phyloP scores from a whole-genome alignment of 768 basidiomycete species.

The Rhodotorula sphaerocarpa region DNA sequence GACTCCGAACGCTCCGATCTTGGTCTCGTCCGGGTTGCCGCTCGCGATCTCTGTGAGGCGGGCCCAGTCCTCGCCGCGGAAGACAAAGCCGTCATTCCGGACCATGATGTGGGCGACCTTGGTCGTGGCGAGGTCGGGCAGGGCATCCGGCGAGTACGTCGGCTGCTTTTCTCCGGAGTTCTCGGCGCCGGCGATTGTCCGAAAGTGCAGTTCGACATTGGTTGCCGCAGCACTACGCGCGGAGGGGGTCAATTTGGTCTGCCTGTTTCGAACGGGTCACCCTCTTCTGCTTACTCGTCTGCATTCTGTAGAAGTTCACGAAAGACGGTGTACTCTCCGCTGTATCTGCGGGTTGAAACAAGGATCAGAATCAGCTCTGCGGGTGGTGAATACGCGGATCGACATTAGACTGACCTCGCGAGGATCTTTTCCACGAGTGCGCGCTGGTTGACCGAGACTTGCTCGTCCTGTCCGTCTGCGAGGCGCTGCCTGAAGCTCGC shows the following conservation, averaged over 20 bases:
- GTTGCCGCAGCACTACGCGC: constrained; percentile 30
- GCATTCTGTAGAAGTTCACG: constrained; percentile 91
- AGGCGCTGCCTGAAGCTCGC: constrained; percentile 17
- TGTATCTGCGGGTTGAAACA: constrained; percentile 55
- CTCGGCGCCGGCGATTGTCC: constrained; percentile 47
- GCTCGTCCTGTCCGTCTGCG: constrained; percentile 24
- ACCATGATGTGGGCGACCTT: constrained; percentile 60
- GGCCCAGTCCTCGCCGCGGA: constrained; percentile 75
- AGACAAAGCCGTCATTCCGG: constrained; percentile 75
- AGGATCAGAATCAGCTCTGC: neutral
- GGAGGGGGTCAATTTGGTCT: neutral
- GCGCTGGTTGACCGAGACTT: constrained; percentile 33
- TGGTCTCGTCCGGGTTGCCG: constrained; percentile 87
- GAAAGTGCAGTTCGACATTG: constrained; percentile 68
- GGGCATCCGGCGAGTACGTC: neutral
- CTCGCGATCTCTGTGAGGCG: constrained; percentile 52
- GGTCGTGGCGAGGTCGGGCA: constrained; percentile 43
- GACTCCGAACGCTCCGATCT: constrained; percentile 79
- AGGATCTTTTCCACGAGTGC: constrained; percentile 28
- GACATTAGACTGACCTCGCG: neutral
- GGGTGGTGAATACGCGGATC: neutral
- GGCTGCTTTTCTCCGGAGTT: neutral
- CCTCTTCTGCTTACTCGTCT: constrained; percentile 60
- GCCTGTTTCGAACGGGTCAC: constrained; percentile 40
- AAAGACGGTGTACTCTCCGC: constrained; percentile 81